Evolutionary conservation across 2,329 filamentous ascomycete genomes (phyloP).

Genomic region (Acrocalymma vagum): DNA sequence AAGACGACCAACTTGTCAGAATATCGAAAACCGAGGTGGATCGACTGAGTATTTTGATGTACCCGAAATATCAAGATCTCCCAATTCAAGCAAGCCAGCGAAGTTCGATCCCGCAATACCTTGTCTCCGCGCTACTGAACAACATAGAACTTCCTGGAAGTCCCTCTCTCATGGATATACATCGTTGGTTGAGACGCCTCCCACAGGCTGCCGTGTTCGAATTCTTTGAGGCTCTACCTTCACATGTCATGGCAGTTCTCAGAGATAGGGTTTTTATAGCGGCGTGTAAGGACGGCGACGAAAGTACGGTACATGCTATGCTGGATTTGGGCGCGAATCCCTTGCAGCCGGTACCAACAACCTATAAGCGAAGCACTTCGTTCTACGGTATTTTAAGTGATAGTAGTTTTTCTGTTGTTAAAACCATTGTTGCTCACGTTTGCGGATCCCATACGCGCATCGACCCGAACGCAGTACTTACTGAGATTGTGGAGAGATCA

Average conservation of each 20-base stretch:
- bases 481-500: not conserved
- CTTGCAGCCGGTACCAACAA: not conserved
- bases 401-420: not conserved
- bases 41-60: no score
- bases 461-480: no score
- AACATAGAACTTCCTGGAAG: not conserved
- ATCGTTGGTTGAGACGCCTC: not conserved
- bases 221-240: not conserved
- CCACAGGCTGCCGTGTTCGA: not conserved
- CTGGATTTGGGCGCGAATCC: not conserved
- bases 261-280: constrained; percentile 3
- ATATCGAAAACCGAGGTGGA: no score
- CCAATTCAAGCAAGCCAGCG: no score
- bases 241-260: not conserved
- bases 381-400: no score
- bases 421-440: not conserved
- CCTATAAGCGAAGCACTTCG: no score
- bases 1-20: no score
- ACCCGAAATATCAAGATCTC: not conserved
- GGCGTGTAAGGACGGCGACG: not conserved
- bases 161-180: not conserved
- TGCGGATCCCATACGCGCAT: no score
- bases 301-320: not conserved
- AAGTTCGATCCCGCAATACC: not conserved
- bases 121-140: constrained; percentile 1